Base-by-base conservation (phyloP, 192 early-diverging fungal genomes). In the Chytriomyces sp. region DNA sequence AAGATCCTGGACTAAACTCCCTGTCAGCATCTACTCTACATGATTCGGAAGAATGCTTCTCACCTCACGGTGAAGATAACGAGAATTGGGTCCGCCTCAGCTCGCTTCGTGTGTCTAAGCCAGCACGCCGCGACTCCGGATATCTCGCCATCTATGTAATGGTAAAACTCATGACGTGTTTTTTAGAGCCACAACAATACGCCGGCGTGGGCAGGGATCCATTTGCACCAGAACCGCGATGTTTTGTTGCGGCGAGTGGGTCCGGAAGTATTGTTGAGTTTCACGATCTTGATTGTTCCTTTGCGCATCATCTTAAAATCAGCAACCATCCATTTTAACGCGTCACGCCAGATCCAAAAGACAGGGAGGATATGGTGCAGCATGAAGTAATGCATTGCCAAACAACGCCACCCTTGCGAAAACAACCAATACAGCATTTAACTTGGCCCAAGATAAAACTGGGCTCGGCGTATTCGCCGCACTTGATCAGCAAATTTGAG, bases 51-150 rank as follows among this genome's bases (percentile, higher is more conserved):
- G 19, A 56, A 39, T 8, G 7, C 37, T 25, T 36, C 5, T 36
- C 33, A 37, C 7, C 8, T 58, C 26, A 17, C 26, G 8, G 7
- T 17, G 28, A 37, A 64, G 62, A 88, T 70, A 85, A 89, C 67
- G 87, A 91, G 1, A 80, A 83, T 49, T 92, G 91, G 91, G 72
- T 92, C 90, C 26, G 59, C 56, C 32, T 88, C 90, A 2, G 83
- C 91, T 4, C 75, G 84, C 19, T 77, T 91, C 52, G 90, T 90
- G 30, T 80, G 84, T 8, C 64, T 91, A 1, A 90, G 91, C 5
- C 86, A 89, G 49, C 81, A 79, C 44, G 58, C 82, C 75, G 83
- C 17, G 86, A 86, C 3, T 84, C 83, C 5, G 90, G 90, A 31
- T 78, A 77, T 3, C 58, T 92, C 25, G 57, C 84, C 31, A 70